Evolutionary conservation across 805 yeast species (phyloP).

Genomic region (Cephaloascus albidus): DNA sequence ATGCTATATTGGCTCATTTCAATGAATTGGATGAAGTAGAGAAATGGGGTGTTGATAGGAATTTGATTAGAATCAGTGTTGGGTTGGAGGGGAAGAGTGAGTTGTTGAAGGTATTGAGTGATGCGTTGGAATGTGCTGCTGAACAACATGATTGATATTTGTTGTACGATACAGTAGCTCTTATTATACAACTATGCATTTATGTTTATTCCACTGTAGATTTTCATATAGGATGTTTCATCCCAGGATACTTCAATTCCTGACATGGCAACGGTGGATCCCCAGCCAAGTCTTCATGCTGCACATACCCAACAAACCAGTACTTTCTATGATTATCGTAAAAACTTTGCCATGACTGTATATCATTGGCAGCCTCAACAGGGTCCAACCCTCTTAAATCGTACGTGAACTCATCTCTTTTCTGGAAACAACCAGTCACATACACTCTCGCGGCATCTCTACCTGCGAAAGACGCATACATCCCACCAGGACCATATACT

Average conservation of each 20-base stretch:
- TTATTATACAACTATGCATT: too few species aligned
- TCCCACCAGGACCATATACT: constrained; percentile 51
- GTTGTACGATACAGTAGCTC: too few species aligned
- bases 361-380: constrained; percentile 22
- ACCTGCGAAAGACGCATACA: constrained; percentile 52
- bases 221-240: too few species aligned
- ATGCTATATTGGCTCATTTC: constrained; percentile 79
- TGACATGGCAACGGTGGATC: constrained; percentile 43
- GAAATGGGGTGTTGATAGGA: constrained; percentile 74
- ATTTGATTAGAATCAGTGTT: constrained; percentile 71
- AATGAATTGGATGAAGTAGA: constrained; percentile 72
- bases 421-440: constrained; percentile 59
- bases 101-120: constrained; percentile 37
- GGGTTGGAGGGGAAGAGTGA: constrained; percentile 72
- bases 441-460: constrained; percentile 61
- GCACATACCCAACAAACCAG: constrained; percentile 55
- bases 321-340: constrained; percentile 36
- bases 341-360: constrained; percentile 44
- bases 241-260: neutral
- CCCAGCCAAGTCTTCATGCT: constrained; percentile 32
- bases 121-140: constrained; percentile 39
- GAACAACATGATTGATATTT: constrained; percentile 19
- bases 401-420: constrained; percentile 46
- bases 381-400: constrained; percentile 55
- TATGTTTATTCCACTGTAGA: too few species aligned